Percentiles rank a stretch among this genome's conserved stretches.
Evolutionary conservation across 2,329 filamentous ascomycete genomes (phyloP).

Genomic region (Aspergillus transmontanensis): DNA sequence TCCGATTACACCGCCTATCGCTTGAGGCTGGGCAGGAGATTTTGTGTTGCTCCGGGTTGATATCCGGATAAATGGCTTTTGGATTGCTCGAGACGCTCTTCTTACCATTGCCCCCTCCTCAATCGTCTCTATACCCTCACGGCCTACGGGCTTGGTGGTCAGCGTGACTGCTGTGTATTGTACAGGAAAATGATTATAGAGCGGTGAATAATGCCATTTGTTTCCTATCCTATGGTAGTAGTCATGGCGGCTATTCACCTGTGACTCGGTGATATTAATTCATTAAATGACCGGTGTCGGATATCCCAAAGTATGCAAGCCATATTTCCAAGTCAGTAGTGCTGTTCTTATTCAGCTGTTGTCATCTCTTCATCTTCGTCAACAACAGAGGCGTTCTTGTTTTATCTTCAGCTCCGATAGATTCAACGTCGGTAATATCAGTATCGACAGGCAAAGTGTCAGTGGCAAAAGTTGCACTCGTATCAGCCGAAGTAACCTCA

Average conservation of each 20-base stretch:
- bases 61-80: background rate
- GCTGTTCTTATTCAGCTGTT: background rate
- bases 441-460: background rate
- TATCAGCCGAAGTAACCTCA: background rate
- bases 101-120: background rate
- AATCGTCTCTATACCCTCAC: constrained; percentile 12
- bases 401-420: background rate
- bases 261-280: background rate
- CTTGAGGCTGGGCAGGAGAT: background rate
- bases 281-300: background rate
- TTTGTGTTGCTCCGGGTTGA: background rate
- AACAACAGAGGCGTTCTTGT: background rate
- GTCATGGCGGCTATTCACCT: background rate
- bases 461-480: background rate
- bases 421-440: background rate
- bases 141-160: background rate
- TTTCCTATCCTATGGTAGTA: background rate
- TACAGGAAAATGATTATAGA: constrained; percentile 23
- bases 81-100: background rate
- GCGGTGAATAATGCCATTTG: constrained; percentile 12
- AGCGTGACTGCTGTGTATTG: constrained; percentile 19
- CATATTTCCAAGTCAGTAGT: background rate
- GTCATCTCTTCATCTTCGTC: background rate
- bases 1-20: constrained; percentile 1
- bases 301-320: background rate